These are phyloP conservation scores for Diaporthe australafricana DNA, from an alignment of 2,329 filamentous ascomycete genomes.

Conservation along the genomic window DNA sequence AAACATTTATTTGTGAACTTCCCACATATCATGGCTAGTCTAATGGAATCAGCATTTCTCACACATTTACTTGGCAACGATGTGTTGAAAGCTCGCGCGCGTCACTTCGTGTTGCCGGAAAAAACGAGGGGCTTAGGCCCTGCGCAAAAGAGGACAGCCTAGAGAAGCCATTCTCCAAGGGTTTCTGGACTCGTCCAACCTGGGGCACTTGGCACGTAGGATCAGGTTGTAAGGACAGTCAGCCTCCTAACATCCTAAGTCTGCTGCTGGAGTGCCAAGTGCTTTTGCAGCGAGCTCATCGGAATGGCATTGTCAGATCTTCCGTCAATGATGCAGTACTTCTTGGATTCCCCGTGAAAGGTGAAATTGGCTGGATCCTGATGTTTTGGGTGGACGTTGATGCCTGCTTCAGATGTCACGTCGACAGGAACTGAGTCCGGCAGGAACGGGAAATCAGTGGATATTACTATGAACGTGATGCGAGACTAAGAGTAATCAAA, in stretches of 20 bases:
- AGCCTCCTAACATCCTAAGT: background rate
- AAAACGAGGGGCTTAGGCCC: background rate
- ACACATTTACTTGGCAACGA: too few species aligned
- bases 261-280: background rate
- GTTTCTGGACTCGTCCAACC: background rate
- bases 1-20: too few species aligned
- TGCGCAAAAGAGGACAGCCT: background rate
- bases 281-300: background rate
- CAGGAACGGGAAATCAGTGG: too few species aligned
- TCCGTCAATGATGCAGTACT: slow-evolving; percentile 3
- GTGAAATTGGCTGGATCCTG: background rate
- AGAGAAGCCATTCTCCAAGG: background rate
- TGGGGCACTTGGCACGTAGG: background rate
- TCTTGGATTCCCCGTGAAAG: background rate
- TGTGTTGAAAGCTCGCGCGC: background rate
- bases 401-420: too few species aligned
- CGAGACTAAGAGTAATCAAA: too few species aligned
- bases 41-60: too few species aligned
- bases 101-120: background rate
- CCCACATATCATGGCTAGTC: too few species aligned
- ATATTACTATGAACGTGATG: too few species aligned
- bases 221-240: background rate
- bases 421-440: too few species aligned
- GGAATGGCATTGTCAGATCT: background rate
- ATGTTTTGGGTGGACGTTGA: too few species aligned